A percentile compares a stretch with the other conserved stretches of the same genome.
Evolutionary conservation across 164 flowering plant species (phyloP).

Genomic region (Kingdonia uniflora): DNA sequence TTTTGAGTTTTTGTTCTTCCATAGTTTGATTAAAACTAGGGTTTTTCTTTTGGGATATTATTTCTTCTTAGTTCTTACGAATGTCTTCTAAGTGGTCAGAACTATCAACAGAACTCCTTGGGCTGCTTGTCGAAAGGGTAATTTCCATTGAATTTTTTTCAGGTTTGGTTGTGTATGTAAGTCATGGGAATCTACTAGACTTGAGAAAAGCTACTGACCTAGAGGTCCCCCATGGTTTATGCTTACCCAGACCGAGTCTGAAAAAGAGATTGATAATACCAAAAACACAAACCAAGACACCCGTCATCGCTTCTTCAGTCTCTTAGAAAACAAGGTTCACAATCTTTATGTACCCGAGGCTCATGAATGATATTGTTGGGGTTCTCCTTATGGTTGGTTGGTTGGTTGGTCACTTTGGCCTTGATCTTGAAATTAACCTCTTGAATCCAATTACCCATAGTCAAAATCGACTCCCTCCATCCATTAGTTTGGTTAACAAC

Average conservation of each 20-base stretch:
- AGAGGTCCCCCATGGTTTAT: background rate
- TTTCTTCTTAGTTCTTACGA: too few relatives aligned
- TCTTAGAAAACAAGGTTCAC: background rate
- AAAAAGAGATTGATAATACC: background rate
- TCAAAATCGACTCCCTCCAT: too few relatives aligned
- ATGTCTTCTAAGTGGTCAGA: too few relatives aligned
- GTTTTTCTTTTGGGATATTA: too few relatives aligned
- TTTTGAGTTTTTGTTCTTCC: too few relatives aligned
- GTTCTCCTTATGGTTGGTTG: slow-evolving; percentile 2
- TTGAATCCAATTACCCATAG: too few relatives aligned
- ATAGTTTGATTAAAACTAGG: too few relatives aligned
- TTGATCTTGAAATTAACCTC: too few relatives aligned
- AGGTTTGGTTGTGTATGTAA: background rate
- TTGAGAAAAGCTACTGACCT: background rate
- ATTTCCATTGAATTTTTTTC: background rate
- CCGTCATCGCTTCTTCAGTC: background rate
- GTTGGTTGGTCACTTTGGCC: too few relatives aligned
- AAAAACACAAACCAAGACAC: background rate
- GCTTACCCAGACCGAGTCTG: background rate
- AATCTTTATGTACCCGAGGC: background rate
- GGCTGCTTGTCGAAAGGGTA: background rate
- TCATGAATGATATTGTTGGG: background rate
- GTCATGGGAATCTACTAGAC: background rate
- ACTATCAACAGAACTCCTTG: background rate
- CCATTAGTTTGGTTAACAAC: too few relatives aligned